A percentile compares a stretch with the other conserved stretches of the same genome.
phyloP scores from a whole-genome alignment of 106 monocot genomes.

The Acorus gramineus region DNA sequence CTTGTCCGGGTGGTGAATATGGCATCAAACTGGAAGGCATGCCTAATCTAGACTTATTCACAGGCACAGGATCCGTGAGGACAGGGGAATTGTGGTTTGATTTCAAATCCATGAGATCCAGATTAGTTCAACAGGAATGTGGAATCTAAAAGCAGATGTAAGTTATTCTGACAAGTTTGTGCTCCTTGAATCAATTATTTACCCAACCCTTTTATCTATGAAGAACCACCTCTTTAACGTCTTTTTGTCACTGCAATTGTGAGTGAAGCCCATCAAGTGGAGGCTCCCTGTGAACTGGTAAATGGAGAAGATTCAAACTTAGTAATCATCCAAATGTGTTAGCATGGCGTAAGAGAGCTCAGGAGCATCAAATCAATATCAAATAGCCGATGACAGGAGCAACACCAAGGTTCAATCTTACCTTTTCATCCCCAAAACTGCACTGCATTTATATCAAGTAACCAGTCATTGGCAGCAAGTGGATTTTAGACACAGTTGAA shows the following conservation, averaged over 20 bases:
- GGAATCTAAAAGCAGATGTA: too few species aligned
- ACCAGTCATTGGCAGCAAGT: too few species aligned
- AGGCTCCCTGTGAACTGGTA: not conserved
- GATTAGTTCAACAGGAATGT: too few species aligned
- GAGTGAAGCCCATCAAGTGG: constrained; percentile 10
- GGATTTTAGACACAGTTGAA: too few species aligned
- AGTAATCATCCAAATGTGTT: too few species aligned
- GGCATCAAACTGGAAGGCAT: constrained; percentile 14
- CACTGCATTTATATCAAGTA: too few species aligned
- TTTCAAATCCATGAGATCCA: not conserved
- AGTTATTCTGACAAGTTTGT: too few species aligned
- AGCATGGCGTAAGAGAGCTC: too few species aligned
- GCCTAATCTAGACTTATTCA: constrained; percentile 25
- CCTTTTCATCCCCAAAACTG: too few species aligned
- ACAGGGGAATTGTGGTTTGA: constrained; percentile 19
- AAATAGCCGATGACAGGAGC: too few species aligned
- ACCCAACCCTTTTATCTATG: constrained; percentile 19
- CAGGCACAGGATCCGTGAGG: constrained; percentile 22
- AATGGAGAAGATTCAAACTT: not conserved
- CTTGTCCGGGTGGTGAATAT: constrained; percentile 5
- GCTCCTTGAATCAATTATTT: not conserved
- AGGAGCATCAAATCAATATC: too few species aligned
- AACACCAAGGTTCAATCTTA: too few species aligned
- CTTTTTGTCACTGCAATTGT: constrained; percentile 9
- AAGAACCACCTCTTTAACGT: constrained; percentile 21